phyloP scores from a whole-genome alignment of 1,284 basidiomycete genomes.

The Rhodotorula sp. region DNA sequence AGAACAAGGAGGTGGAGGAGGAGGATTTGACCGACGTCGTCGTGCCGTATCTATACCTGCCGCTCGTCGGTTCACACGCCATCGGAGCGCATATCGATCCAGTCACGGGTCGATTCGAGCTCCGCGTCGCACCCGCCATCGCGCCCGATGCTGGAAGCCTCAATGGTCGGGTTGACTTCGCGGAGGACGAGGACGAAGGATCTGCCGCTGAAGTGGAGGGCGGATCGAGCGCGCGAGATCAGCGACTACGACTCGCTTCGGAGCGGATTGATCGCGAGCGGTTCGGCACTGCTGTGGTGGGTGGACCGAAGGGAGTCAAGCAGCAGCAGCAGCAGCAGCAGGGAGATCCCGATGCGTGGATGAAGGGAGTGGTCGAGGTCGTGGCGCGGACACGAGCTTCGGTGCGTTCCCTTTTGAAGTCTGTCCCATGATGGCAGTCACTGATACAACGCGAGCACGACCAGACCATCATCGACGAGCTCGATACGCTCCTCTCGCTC shows the following conservation, averaged over 20 bases:
- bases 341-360: conserved; percentile 12
- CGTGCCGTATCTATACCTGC: conserved; percentile 20
- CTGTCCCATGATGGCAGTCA: neutral
- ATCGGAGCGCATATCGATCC: conserved; percentile 16
- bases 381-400: conserved; percentile 21
- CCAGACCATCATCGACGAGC: conserved; percentile 37
- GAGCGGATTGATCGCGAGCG: conserved; percentile 22
- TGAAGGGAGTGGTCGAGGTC: conserved; percentile 17
- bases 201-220: neutral
- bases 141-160: too few relatives aligned
- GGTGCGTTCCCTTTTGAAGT: conserved; percentile 5
- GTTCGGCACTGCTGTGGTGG: neutral
- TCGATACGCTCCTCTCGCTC: conserved; percentile 22
- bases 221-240: neutral
- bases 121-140: neutral
- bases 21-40: neutral
- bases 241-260: conserved; percentile 9
- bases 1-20: neutral
- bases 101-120: conserved; percentile 26
- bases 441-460: neutral
- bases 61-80: conserved; percentile 21
- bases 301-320: neutral
- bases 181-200: neutral
- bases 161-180: too few relatives aligned
- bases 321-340: neutral